Evolutionary conservation across 1,284 basidiomycete species (phyloP), one percentile per base, ranked within the genome.

Genomic region (Irpex rosettiformis): DNA sequence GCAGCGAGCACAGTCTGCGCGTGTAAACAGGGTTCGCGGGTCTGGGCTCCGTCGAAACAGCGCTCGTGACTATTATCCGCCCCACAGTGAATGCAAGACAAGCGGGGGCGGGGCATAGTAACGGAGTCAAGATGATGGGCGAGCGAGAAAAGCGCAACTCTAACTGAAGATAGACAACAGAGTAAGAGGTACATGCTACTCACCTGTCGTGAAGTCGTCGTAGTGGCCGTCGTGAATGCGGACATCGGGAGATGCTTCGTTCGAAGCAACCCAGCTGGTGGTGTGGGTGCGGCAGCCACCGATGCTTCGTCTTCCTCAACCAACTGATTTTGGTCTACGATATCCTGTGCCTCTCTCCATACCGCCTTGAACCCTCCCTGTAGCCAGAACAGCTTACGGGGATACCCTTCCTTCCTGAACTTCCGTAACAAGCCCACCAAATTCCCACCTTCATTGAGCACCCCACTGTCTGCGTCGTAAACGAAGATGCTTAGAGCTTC

Each of bases 391-490:
- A 97, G 77, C 45, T 69, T 62, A 33, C 65, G 84, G 0, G 70
- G 55, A 71, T 81, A 94, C 13, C 85, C 86, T 60, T 89, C 89
- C 52, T 80, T 77, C 45, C 82, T 83, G 70, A 96, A 95, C 73
- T 97, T 97, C 67, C 83, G 80, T 40, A 96, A 79, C n/a, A 97
- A 78, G 4, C 91, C 91, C 16, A 84, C 75, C 33, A 96, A 79
- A 62, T 92, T 89, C 59, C 83, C 85, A 2, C 85, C 84, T 2
- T 89, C 84, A 0, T 79, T 74, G 5, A 91, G 78, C 10, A 72
- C 42, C 0, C 68, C 60, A 1, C 89, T 85, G 70, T 96, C 94
- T 1, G 86, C 85, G 69, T 97, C 94, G 65, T 96, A 86, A 22
- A 94, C 85, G 55, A 96, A 68, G 62, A 96, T 92, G 40, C 78